A percentile compares a stretch with the other conserved stretches of the same genome.
phyloP scores from a whole-genome alignment of 306 rosid species.

The Castanea mollissima region DNA sequence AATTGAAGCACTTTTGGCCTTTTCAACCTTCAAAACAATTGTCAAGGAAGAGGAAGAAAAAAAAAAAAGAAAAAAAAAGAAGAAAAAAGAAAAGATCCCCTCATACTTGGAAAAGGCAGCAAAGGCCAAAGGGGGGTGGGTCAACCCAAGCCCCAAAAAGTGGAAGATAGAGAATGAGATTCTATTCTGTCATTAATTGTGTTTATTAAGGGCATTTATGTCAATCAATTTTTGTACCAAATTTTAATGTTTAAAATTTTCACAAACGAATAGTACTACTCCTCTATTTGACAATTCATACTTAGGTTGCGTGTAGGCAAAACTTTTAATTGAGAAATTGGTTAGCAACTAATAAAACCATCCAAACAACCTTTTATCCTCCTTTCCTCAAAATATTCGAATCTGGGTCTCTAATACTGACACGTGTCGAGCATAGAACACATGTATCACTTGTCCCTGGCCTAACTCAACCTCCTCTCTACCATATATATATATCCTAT shows the following conservation, averaged over 20 bases:
- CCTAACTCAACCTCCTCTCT: constrained; percentile 37
- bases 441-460: constrained; percentile 20
- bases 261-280: not conserved
- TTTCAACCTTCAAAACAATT: not conserved
- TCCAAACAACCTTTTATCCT: constrained; percentile 15
- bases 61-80: not conserved
- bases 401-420: not conserved
- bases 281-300: constrained; percentile 12
- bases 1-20: not conserved
- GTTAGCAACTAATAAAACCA: constrained; percentile 28
- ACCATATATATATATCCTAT: not conserved
- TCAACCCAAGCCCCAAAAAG: constrained; percentile 13
- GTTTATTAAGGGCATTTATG: not conserved
- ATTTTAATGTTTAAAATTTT: not conserved
- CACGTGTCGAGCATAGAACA: constrained; percentile 34
- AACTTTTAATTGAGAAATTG: constrained; percentile 12
- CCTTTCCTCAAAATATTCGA: not conserved
- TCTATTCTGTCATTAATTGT: not conserved
- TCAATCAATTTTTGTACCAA: too few relatives aligned
- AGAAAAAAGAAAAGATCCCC: not conserved
- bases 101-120: constrained; percentile 15
- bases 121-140: not conserved
- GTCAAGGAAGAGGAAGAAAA: not conserved
- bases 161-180: not conserved
- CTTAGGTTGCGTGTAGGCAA: constrained; percentile 46